These are phyloP conservation scores for Kodamaea lidongshanica DNA, from an alignment of 805 yeast genomes.

Conservation along the genomic window DNA sequence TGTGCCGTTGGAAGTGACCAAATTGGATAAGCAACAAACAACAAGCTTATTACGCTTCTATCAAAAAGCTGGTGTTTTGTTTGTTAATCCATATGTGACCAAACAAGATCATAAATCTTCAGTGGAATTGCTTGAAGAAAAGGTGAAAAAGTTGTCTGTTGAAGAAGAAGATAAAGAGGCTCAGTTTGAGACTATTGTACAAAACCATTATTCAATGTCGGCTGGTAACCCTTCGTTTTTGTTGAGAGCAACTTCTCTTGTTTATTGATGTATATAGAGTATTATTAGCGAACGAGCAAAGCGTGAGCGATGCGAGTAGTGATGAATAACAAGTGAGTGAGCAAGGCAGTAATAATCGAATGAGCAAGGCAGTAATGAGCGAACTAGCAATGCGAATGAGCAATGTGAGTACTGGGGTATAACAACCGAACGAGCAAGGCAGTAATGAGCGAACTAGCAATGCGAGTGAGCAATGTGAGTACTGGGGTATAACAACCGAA, in stretches of 20 bases:
- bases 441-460: too few relatives aligned
- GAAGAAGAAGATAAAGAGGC: constrained; percentile 17
- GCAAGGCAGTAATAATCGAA: too few relatives aligned
- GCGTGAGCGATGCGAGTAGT: neutral
- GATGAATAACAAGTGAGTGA: neutral
- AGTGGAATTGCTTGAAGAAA: constrained; percentile 11
- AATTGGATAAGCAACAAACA: constrained; percentile 27
- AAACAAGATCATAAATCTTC: constrained; percentile 16
- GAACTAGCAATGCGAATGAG: too few relatives aligned
- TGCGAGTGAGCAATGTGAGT: too few relatives aligned
- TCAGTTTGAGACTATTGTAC: constrained; percentile 25
- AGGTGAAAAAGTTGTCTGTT: too few relatives aligned
- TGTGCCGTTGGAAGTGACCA: constrained; percentile 18
- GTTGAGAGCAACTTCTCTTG: constrained; percentile 26
- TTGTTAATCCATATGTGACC: constrained; percentile 27
- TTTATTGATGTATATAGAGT: constrained; percentile 7
- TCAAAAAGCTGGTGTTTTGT: constrained; percentile 27
- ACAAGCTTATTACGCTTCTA: constrained; percentile 27
- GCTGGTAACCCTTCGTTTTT: constrained; percentile 37
- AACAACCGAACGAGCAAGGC: too few relatives aligned
- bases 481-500: too few relatives aligned
- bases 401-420: too few relatives aligned
- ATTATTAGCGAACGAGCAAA: too few relatives aligned
- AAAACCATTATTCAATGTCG: constrained; percentile 27
- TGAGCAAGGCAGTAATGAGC: neutral